phyloP scores from a whole-genome alignment of 1,284 basidiomycete genomes.

The Ceratobasidium sp. region DNA sequence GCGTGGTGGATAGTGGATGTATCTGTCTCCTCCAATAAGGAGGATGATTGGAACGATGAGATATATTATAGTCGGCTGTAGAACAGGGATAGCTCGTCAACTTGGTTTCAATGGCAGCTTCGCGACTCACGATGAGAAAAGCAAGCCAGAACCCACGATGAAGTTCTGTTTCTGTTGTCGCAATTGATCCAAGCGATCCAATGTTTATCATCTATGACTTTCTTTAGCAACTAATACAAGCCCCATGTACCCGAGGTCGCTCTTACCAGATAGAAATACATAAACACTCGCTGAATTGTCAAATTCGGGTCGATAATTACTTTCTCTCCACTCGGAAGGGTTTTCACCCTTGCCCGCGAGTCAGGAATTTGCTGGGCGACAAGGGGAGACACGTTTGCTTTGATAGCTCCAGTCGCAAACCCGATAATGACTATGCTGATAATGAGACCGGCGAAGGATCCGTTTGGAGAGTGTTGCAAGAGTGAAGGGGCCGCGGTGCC shows the following conservation, averaged over 20 bases:
- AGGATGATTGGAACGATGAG: conserved; percentile 60
- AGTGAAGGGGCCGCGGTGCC: conserved; percentile 34
- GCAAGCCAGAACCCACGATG: conserved; percentile 60
- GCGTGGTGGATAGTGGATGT: conserved; percentile 60
- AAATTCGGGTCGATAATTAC: conserved; percentile 63
- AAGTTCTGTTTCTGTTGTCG: conserved; percentile 58
- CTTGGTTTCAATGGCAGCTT: not conserved
- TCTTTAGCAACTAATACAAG: not conserved
- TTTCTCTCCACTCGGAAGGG: conserved; percentile 54
- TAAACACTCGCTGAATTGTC: conserved; percentile 55
- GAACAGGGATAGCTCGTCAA: too few species aligned
- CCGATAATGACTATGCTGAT: conserved; percentile 58
- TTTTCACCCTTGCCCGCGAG: conserved; percentile 48
- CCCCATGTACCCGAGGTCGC: not conserved
- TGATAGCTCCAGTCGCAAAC: conserved; percentile 62
- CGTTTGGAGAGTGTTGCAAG: conserved; percentile 51
- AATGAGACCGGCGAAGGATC: conserved; percentile 60
- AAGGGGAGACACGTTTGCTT: conserved; percentile 57
- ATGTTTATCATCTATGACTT: conserved; percentile 61
- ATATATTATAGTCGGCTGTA: conserved; percentile 53
- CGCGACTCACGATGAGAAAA: conserved; percentile 54
- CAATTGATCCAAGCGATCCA: conserved; percentile 58
- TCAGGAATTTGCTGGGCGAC: conserved; percentile 57
- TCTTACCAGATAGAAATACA: conserved; percentile 52
- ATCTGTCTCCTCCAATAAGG: conserved; percentile 58